Percentiles rank a stretch among this genome's conserved stretches.
These are phyloP conservation scores for Ogataea glucozyma DNA, from an alignment of 805 yeast genomes.

Conservation along the genomic window DNA sequence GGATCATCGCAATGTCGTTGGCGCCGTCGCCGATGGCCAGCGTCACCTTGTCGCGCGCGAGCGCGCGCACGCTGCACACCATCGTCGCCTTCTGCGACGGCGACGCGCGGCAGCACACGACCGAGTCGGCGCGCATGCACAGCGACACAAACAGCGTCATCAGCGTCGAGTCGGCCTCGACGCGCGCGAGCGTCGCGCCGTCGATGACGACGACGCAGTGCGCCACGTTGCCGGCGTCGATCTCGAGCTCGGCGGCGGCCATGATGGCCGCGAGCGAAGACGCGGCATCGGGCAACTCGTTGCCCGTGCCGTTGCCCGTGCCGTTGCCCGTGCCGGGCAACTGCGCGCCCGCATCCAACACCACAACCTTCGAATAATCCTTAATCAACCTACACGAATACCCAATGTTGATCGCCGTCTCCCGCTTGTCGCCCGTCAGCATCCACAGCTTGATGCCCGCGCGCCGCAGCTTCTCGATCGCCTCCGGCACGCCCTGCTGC, in stretches of 20 bases:
- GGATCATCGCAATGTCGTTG: constrained; percentile 98
- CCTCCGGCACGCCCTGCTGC: constrained; percentile 95
- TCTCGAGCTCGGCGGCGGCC: constrained; percentile 72
- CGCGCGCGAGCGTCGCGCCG: constrained; percentile 77
- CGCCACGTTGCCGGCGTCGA: constrained; percentile 74
- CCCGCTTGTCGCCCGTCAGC: constrained; percentile 97
- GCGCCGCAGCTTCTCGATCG: constrained; percentile 85
- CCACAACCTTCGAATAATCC: constrained; percentile 85
- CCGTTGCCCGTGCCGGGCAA: too few species aligned
- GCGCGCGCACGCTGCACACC: constrained; percentile 78
- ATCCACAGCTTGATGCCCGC: constrained; percentile 98
- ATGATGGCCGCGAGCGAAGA: constrained; percentile 69
- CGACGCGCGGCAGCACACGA: constrained; percentile 92
- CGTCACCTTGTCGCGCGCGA: constrained; percentile 71
- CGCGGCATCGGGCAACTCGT: too few species aligned
- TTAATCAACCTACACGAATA: constrained; percentile 90
- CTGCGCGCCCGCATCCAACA: too few species aligned
- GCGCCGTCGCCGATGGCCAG: constrained; percentile 99
- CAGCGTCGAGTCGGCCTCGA: constrained; percentile 72
- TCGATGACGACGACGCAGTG: constrained; percentile 95
- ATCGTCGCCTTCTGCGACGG: constrained; percentile 94
- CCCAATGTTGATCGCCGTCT: constrained; percentile 96
- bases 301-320: too few species aligned
- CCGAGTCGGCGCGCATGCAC: constrained; percentile 86
- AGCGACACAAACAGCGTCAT: constrained; percentile 79